These are phyloP conservation scores for Chlamydomonas applanata DNA, from an alignment of 139 green algal genomes.

Conservation along the genomic window DNA sequence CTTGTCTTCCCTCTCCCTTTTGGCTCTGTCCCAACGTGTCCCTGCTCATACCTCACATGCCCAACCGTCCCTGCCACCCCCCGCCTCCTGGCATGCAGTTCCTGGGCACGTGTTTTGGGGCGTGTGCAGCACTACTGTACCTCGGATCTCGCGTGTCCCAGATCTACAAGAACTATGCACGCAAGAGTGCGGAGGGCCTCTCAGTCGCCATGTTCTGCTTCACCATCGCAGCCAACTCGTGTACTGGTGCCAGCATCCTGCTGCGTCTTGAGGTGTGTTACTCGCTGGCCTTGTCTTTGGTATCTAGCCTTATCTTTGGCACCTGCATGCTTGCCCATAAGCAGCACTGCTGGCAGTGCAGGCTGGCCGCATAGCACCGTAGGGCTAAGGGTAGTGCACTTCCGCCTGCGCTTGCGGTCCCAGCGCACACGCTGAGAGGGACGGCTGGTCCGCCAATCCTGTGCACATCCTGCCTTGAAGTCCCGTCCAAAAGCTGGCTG, in stretches of 20 bases:
- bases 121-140: constrained; percentile 78
- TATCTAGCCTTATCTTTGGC: too few relatives aligned
- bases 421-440: too few relatives aligned
- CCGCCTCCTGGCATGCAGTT: too few relatives aligned
- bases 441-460: too few relatives aligned
- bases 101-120: constrained; percentile 59
- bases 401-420: too few relatives aligned
- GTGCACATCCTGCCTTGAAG: too few relatives aligned
- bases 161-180: constrained; percentile 73
- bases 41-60: neutral
- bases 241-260: constrained; percentile 77
- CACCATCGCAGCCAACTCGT: constrained; percentile 74
- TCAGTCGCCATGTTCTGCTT: constrained; percentile 78
- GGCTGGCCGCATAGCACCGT: too few relatives aligned
- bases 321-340: too few relatives aligned
- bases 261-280: constrained; percentile 47
- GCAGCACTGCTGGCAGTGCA: too few relatives aligned
- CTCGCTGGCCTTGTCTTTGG: too few relatives aligned
- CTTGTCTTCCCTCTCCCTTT: neutral
- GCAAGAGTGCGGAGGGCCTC: constrained; percentile 66
- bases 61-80: neutral
- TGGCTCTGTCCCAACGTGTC: neutral
- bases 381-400: too few relatives aligned
- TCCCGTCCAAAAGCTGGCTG: too few relatives aligned
- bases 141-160: constrained; percentile 74